A percentile compares a stretch with the other conserved stretches of the same genome.
Evolutionary conservation across 1,139 yeast species (phyloP).

Genomic region (Candida frijolesensis): DNA sequence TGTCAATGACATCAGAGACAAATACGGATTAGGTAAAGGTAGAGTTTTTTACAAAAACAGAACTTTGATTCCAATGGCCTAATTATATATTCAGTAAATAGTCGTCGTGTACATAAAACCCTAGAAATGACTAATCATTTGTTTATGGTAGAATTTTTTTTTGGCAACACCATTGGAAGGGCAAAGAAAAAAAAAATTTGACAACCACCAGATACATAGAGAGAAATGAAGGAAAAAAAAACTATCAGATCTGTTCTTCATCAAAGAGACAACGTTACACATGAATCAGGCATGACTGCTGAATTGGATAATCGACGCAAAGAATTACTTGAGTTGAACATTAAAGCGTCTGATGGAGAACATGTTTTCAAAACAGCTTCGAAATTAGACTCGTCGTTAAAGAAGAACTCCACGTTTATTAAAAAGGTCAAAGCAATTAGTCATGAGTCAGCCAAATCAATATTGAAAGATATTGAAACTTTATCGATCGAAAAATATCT

Average conservation of each 20-base stretch:
- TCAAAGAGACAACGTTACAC: not conserved
- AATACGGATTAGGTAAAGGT: slow-evolving; percentile 74
- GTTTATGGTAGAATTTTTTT: too few relatives aligned
- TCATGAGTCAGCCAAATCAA: slow-evolving; percentile 34
- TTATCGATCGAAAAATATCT: slow-evolving; percentile 76
- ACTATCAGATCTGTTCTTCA: not conserved
- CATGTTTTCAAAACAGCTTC: slow-evolving; percentile 24
- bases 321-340: slow-evolving; percentile 44
- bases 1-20: slow-evolving; percentile 64
- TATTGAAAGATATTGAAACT: slow-evolving; percentile 63
- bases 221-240: too few relatives aligned
- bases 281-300: slow-evolving; percentile 10
- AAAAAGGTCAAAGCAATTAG: slow-evolving; percentile 64
- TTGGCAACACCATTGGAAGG: too few relatives aligned
- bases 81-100: not conserved
- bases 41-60: slow-evolving; percentile 66
- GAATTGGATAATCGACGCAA: slow-evolving; percentile 18
- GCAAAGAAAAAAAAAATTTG: too few relatives aligned
- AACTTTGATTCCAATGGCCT: slow-evolving; percentile 27
- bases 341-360: slow-evolving; percentile 57
- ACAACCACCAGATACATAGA: too few relatives aligned
- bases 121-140: too few relatives aligned
- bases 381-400: slow-evolving; percentile 73
- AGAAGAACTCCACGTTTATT: slow-evolving; percentile 82
- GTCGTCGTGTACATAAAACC: slow-evolving; percentile 1